Conservation (phyloP, 225 moss, liverwort and hornwort species). For the Sphagnum contortum region DNA sequence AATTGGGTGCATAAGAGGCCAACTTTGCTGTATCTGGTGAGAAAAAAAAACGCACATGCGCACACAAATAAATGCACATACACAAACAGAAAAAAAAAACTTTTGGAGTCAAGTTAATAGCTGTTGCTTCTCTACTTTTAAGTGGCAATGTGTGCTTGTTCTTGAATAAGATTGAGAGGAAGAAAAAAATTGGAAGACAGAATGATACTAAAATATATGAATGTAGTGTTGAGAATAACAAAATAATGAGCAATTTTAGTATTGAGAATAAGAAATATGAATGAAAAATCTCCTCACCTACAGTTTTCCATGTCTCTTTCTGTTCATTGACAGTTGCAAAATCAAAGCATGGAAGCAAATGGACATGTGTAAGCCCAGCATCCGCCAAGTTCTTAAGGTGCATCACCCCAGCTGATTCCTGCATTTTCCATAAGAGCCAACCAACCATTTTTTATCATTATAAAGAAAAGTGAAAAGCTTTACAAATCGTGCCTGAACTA, state of each 20-base stretch:
- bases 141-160: too few species aligned
- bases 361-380: constrained; percentile 82
- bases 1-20: constrained; percentile 48
- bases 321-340: constrained; percentile 78
- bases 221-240: too few species aligned
- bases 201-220: neutral
- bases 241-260: too few species aligned
- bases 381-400: constrained; percentile 73
- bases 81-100: too few species aligned
- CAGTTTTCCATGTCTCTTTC: constrained; percentile 63
- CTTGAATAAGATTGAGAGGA: too few species aligned
- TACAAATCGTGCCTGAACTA: too few species aligned
- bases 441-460: too few species aligned
- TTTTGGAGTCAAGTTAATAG: too few species aligned
- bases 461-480: too few species aligned
- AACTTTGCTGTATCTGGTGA: constrained; percentile 50
- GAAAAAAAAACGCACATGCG: neutral
- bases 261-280: too few species aligned
- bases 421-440: neutral
- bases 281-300: constrained; percentile 21
- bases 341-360: constrained; percentile 83
- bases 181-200: neutral
- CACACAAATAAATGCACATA: too few species aligned
- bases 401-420: constrained; percentile 73
- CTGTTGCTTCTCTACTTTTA: too few species aligned